Base-by-base conservation (phyloP, 331 rosid genomes). In the Quercus lobata region DNA sequence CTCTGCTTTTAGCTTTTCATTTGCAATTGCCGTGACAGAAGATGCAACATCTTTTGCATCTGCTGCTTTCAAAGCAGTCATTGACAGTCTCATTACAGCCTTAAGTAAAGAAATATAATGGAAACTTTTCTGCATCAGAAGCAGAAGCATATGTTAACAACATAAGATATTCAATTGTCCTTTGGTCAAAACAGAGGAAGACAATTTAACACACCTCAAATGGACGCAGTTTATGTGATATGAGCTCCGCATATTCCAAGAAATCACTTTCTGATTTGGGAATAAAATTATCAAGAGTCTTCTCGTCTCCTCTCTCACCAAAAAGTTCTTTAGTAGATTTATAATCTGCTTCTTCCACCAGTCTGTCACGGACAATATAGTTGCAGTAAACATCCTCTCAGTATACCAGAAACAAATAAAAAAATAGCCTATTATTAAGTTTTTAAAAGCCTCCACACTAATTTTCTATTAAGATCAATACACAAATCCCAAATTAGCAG, bases 21-120 rank as follows among this genome's bases (percentile, higher is more conserved):
- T 96, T 21, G 98, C 98, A 89, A 96, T 90, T 73, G 99, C 97
- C 3, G 94, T 83, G 71, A 90, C 56, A 0, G 99, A 96, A 44
- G 99, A 96, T 21, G 98, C 92, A 61, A 93, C 92, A 2, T 93
- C 99, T 83, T 96, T 93, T 4, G 97, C 96, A 83, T 96, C 99
- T 10, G 97, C 89, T 72, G 93, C 99, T 91, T 93, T 93, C 78
- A 96, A 84, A 16, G 93, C 77, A 73, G 80, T 70, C 94, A 86
- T 90, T 46, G 98, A 93, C 55, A 93, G 75, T 89, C 97, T 91
- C 92, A 93, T 90, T 30, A 88, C 90, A 6, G 90, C 87, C 90
- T 93, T 96, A 60, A 96, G 91, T 78, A 96, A 90, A 71, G 85
- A 80, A 4, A 91, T 88, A 81, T 88, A 93, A 83, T 96, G 97